These are phyloP conservation scores for Paxillus involutus DNA, from an alignment of 768 basidiomycete genomes.

Conservation along the genomic window DNA sequence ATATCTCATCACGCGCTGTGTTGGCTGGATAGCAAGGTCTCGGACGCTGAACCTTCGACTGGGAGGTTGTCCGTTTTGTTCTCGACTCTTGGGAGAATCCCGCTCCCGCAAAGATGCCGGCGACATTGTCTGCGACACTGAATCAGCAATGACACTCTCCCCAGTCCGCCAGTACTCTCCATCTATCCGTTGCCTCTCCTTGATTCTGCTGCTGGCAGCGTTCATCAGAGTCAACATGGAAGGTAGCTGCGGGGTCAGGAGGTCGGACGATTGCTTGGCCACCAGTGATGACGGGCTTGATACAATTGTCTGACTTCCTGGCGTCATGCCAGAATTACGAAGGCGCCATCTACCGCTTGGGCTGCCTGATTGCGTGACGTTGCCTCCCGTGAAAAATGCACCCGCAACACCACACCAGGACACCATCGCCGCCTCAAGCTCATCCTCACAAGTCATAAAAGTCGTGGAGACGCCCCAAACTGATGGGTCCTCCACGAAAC, in stretches of 20 bases:
- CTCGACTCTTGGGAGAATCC: neutral
- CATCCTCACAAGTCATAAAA: slow-evolving; percentile 51
- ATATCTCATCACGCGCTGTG: slow-evolving; percentile 64
- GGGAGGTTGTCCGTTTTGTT: slow-evolving; percentile 1
- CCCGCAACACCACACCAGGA: slow-evolving; percentile 42
- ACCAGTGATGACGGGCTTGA: slow-evolving; percentile 2
- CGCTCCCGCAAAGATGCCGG: neutral
- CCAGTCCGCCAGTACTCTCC: slow-evolving; percentile 4
- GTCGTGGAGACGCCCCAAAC: slow-evolving; percentile 64
- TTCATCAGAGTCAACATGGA: slow-evolving; percentile 8
- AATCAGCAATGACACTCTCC: neutral
- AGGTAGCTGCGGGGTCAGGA: slow-evolving; percentile 10
- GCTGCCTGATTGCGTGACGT: slow-evolving; percentile 10
- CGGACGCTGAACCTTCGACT: slow-evolving; percentile 37
- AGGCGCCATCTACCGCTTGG: slow-evolving; percentile 21
- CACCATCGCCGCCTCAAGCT: slow-evolving; percentile 56
- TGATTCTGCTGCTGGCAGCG: slow-evolving; percentile 2
- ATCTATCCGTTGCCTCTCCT: slow-evolving; percentile 1
- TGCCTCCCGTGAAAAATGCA: slow-evolving; percentile 37
- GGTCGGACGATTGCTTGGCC: slow-evolving; percentile 5
- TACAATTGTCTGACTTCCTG: neutral
- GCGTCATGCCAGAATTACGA: slow-evolving; percentile 16
- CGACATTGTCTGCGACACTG: neutral
- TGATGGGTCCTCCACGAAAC: slow-evolving; percentile 62
- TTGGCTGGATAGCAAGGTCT: slow-evolving; percentile 63